Conservation (phyloP, 768 basidiomycete species). For the Boletellus sp. region DNA sequence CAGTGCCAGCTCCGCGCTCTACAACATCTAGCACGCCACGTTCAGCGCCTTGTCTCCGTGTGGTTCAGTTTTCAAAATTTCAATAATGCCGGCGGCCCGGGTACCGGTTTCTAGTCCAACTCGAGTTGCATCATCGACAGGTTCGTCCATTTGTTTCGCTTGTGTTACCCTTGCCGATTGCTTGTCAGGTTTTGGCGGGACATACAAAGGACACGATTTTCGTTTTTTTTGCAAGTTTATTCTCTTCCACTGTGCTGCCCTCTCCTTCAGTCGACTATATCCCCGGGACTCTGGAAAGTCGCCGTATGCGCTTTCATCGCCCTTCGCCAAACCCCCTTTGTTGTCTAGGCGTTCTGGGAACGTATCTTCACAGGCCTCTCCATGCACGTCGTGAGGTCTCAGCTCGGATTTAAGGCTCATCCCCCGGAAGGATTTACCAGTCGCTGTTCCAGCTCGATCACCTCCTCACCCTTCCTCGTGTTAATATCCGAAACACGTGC, state of each 20-base stretch:
- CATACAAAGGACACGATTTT: background rate
- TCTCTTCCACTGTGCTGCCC: too few species aligned
- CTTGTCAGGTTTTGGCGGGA: background rate
- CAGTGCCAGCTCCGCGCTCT: background rate
- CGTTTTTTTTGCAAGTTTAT: too few species aligned
- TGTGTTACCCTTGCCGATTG: background rate
- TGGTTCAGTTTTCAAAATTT: too few species aligned
- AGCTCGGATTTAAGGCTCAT: too few species aligned
- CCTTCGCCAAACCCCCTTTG: background rate
- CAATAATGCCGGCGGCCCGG: too few species aligned
- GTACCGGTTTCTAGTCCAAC: background rate
- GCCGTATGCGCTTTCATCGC: background rate
- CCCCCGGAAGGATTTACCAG: background rate
- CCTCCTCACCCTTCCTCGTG: conserved; percentile 9
- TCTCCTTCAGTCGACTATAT: background rate
- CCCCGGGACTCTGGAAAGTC: background rate
- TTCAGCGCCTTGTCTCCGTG: too few species aligned
- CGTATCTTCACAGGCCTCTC: background rate
- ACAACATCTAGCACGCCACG: background rate
- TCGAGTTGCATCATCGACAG: background rate
- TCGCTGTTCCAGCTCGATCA: background rate
- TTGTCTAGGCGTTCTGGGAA: background rate
- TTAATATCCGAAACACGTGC: conserved; percentile 7
- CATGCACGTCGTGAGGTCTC: background rate
- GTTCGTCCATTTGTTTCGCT: background rate